These are phyloP conservation scores for Xylariaceae sp. DNA, from an alignment of 2,329 filamentous ascomycete species.

Conservation along the genomic window DNA sequence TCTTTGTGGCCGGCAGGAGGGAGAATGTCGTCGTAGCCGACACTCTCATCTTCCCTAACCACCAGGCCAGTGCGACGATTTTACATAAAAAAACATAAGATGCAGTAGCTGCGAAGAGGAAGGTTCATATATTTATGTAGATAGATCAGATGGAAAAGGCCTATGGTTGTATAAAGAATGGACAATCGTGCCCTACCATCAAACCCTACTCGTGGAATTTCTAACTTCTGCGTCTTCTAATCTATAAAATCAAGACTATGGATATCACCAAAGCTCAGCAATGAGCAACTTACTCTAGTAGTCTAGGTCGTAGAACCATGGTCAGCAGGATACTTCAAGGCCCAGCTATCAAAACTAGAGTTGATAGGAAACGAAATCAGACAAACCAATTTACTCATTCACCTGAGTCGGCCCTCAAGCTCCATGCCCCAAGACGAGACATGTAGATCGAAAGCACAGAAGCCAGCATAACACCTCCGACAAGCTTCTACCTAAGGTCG, in stretches of 20 bases:
- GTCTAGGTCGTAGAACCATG: neutral
- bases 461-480: constrained; percentile 59
- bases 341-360: neutral
- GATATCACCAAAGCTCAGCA: too few species aligned
- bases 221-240: too few species aligned
- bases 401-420: constrained; percentile 58
- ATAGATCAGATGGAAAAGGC: constrained; percentile 7
- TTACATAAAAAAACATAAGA: constrained; percentile 35
- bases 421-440: constrained; percentile 61
- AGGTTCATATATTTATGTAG: constrained; percentile 16
- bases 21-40: constrained; percentile 84
- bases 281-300: neutral
- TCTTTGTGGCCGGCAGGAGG: constrained; percentile 73
- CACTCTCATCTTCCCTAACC: constrained; percentile 73
- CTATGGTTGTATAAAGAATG: neutral
- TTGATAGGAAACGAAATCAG: constrained; percentile 47
- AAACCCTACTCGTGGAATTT: too few species aligned
- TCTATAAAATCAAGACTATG: too few species aligned
- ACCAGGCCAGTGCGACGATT: constrained; percentile 57
- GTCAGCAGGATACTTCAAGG: constrained; percentile 15
- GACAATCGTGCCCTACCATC: neutral
- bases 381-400: constrained; percentile 73
- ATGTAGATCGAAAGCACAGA: constrained; percentile 52
- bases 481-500: constrained; percentile 32
- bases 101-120: neutral